Evolutionary conservation across 805 yeast genomes (phyloP), one percentile per base, ranked within the genome.

Genomic region (Starmera dryadoides): DNA sequence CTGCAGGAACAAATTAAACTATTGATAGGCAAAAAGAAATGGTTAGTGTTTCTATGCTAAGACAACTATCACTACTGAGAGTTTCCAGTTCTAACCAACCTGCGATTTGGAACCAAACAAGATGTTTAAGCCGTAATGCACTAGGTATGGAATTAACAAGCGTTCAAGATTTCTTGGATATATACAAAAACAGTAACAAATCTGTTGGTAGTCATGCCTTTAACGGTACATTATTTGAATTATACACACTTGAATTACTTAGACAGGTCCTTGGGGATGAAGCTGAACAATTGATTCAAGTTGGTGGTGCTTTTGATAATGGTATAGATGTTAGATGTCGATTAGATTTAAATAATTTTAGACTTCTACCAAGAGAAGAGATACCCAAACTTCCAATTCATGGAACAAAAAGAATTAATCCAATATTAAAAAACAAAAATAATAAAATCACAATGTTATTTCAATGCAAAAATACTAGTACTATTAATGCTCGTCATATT

Each of bases 321-420:
- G 41, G 41, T 5, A n/a, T 38, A 12, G 41, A 38, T 30, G 8
- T 38, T 6, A 16, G 15, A 7, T 37, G 38, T 2, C 30, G 29
- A 11, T 15, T 34, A 14, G 33, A 38, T 22, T 59, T 75, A 20
- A 53, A 63, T 16, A 61, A 23, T 18, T 17, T 17, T 11, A 10
- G 25, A 38, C 12, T 23, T 6, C 16, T 73, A 33, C 47, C 50
- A 14, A 21, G 12, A 19, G 12, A 18, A 3, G 23, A 34, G 51
- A 62, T 26, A 40, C 75, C 34, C 43, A 28, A 32, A 30, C 73
- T 42, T 77, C 75, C 5, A 83, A 78, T 49, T 77, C 35, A 32
- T n/a, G 36, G 40, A 2, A 15, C 14, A 3, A 25, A 3, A 18
- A n/a, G n/a, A n/a, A 16, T 38, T 6, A 33, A 29, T 20, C 36